phyloP scores from a whole-genome alignment of 371 early-diverging fungal species.

The Apophysomyces sp. region DNA sequence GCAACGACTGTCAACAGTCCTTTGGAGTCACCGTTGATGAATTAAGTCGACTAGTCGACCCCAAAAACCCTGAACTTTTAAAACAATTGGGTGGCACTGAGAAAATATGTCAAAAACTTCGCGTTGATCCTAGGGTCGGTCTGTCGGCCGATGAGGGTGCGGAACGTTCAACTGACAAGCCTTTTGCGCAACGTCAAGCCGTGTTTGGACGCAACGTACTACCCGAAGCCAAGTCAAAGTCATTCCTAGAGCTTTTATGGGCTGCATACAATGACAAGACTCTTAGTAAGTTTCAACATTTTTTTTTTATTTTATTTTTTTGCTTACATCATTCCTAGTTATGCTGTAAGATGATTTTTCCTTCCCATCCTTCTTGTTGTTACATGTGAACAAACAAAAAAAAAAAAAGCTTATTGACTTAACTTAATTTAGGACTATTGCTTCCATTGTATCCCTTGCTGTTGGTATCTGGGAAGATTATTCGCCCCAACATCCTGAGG shows the following conservation, averaged over 20 bases:
- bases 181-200: constrained; percentile 61
- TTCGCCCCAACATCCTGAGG: constrained; percentile 55
- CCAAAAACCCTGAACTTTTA: constrained; percentile 67
- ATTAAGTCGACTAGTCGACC: constrained; percentile 62
- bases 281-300: constrained; percentile 43
- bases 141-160: constrained; percentile 64
- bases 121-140: constrained; percentile 65
- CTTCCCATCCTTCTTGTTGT: background rate
- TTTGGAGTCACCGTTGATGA: constrained; percentile 54
- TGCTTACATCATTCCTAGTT: background rate
- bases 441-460: constrained; percentile 75
- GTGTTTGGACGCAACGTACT: constrained; percentile 74
- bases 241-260: constrained; percentile 63
- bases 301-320: background rate
- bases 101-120: constrained; percentile 58
- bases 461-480: constrained; percentile 76
- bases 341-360: background rate
- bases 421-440: constrained; percentile 53
- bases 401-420: constrained; percentile 1
- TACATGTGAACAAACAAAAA: constrained; percentile 2
- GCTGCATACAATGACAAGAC: constrained; percentile 71
- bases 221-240: constrained; percentile 62
- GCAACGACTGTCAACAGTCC: constrained; percentile 8
- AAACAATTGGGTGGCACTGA: constrained; percentile 66
- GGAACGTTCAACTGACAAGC: constrained; percentile 27